A percentile compares a stretch with the other conserved stretches of the same genome.
Conservation (phyloP, 1,284 basidiomycete species). For the Microbotryomycetes sp. region DNA sequence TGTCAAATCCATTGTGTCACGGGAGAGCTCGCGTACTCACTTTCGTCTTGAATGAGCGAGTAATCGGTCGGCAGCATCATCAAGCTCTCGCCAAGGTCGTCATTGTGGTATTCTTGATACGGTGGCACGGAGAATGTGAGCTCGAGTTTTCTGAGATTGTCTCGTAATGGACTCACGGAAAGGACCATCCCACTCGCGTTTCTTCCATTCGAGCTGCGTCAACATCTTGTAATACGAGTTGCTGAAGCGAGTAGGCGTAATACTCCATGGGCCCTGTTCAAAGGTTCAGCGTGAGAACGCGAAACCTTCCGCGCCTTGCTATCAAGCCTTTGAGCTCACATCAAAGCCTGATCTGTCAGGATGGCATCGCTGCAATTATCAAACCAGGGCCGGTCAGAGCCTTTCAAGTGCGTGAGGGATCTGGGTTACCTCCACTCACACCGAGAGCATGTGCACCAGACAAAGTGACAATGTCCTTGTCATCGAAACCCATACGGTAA, state of each 20-base stretch:
- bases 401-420: constrained; percentile 18
- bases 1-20: background rate
- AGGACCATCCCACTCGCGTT: constrained; percentile 48
- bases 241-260: constrained; percentile 47
- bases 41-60: constrained; percentile 27
- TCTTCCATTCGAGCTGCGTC: constrained; percentile 25
- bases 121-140: too few species aligned
- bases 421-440: constrained; percentile 35
- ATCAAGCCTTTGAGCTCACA: too few species aligned
- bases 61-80: constrained; percentile 52
- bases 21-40: background rate
- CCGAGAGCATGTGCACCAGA: constrained; percentile 51
- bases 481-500: constrained; percentile 56
- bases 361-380: constrained; percentile 44
- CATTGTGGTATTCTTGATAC: constrained; percentile 35
- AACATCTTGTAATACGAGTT: constrained; percentile 47
- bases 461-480: constrained; percentile 52
- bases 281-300: background rate
- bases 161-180: constrained; percentile 42
- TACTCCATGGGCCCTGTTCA: constrained; percentile 39
- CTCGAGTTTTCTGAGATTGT: too few species aligned
- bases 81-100: constrained; percentile 45
- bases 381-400: constrained; percentile 22
- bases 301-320: too few species aligned
- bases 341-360: constrained; percentile 46